Evolutionary conservation across 306 rosid genomes (phyloP), one percentile per base, ranked within the genome.

Genomic region (Ceratonia siliqua): DNA sequence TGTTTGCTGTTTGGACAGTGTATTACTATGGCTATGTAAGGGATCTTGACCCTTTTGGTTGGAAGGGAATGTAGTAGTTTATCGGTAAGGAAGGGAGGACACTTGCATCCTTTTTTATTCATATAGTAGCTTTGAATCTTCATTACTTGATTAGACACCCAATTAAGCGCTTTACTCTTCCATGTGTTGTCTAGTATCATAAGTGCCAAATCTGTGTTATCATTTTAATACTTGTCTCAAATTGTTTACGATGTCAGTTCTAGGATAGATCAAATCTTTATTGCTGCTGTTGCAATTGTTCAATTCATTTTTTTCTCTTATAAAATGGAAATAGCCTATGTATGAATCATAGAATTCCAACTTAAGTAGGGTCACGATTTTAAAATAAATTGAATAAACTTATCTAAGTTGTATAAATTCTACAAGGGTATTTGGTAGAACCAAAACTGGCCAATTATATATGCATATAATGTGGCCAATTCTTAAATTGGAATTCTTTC

Each of bases 11-110:
- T 33, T 55, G 62, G 63, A 45, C 30, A 33, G 25, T 7, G 49
- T 73, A 46, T 42, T 25, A 73, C 3, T 46, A 63, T 54, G 54
- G 78, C 36, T 79, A 54, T 21, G 22, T 57, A 27, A 43, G 6
- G 17, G 8, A 33, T 58, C 27, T 54, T 33, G 55, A 30, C 43
- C 48, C 58, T 41, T 63, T 62, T 63, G 50, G 18, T 2, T 18
- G 79, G 56, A 30, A 7, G 14, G 11, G 41, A 41, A 56, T 25
- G 2, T 45, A 24, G 13, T 35, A n/a, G n/a, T n/a, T n/a, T n/a
- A n/a, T n/a, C n/a, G n/a, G n/a, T n/a, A n/a, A n/a, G 79, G 56
- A 30, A 7, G 14, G 11, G 41, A 41, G 45, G 45, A 41, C 4
- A 28, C 32, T 4, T 28, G 32, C 32, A 28, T 4, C 32, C 32